Evolutionary conservation across 2,329 filamentous ascomycete genomes (phyloP).

Genomic region (Pseudophaeomoniella oleicola): DNA sequence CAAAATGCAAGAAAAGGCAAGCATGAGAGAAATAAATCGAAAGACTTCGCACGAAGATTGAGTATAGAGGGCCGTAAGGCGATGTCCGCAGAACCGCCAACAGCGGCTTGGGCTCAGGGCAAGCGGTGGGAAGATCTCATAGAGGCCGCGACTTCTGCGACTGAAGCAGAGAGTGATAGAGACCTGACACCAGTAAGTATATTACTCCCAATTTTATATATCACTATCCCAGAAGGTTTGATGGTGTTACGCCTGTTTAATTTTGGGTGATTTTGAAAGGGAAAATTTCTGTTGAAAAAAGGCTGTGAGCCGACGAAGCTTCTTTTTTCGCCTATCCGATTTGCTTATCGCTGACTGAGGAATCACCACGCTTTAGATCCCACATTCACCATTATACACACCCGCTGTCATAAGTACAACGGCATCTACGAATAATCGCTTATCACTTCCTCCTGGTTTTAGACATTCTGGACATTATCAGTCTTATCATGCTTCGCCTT

Average conservation of each 20-base stretch:
- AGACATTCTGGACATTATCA: slow-evolving; percentile 26
- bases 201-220: no score
- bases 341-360: background rate
- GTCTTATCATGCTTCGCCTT: slow-evolving; percentile 69
- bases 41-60: slow-evolving; percentile 57
- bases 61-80: slow-evolving; percentile 68
- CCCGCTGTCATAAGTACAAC: slow-evolving; percentile 6
- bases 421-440: slow-evolving; percentile 24
- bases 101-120: slow-evolving; percentile 55
- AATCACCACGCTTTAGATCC: slow-evolving; percentile 11
- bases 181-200: slow-evolving; percentile 72
- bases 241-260: no score
- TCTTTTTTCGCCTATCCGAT: no score
- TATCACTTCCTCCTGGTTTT: slow-evolving; percentile 47
- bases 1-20: slow-evolving; percentile 62
- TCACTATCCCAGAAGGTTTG: no score
- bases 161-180: slow-evolving; percentile 72
- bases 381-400: slow-evolving; percentile 15
- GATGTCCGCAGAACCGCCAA: slow-evolving; percentile 69
- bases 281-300: no score
- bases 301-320: no score
- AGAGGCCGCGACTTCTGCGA: slow-evolving; percentile 83
- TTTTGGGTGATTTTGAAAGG: no score
- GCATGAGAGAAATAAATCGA: slow-evolving; percentile 70
- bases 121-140: slow-evolving; percentile 96